A percentile compares a stretch with the other conserved stretches of the same genome.
Conservation (phyloP, 1,284 basidiomycete species). For the Ustilago sp. region DNA sequence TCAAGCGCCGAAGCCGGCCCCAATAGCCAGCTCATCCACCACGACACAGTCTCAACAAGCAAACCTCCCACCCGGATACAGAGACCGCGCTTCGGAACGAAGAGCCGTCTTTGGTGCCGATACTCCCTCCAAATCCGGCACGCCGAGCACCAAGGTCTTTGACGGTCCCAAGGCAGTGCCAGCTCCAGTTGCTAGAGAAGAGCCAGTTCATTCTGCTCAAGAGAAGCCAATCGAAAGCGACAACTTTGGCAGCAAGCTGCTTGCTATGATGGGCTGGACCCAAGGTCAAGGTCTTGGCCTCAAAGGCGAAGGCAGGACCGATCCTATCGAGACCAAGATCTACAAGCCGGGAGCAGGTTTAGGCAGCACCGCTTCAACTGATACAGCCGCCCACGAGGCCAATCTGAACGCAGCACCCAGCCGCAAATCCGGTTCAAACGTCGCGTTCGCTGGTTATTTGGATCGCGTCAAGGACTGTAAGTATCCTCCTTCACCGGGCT, state of each 20-base stretch:
- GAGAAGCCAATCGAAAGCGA: conserved; percentile 41
- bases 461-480: conserved; percentile 36
- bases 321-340: conserved; percentile 47
- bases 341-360: conserved; percentile 46
- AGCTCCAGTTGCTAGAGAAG: background rate
- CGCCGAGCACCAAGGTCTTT: conserved; percentile 10
- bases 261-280: conserved; percentile 52
- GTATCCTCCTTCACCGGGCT: background rate
- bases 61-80: conserved; percentile 12
- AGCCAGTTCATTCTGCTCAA: conserved; percentile 22
- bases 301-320: conserved; percentile 26
- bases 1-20: background rate
- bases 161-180: conserved; percentile 18
- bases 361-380: conserved; percentile 27
- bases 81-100: conserved; percentile 51
- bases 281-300: conserved; percentile 44
- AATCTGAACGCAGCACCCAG: background rate
- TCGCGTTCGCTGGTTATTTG: conserved; percentile 29
- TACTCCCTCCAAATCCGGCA: conserved; percentile 3
- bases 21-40: background rate
- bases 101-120: conserved; percentile 53
- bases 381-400: conserved; percentile 4
- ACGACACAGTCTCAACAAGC: background rate
- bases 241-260: conserved; percentile 49
- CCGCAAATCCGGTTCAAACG: background rate